Percentiles rank a stretch among this genome's conserved stretches.
Conservation (phyloP, 73 alveolate species). For the Durusdinium trenchii region DNA sequence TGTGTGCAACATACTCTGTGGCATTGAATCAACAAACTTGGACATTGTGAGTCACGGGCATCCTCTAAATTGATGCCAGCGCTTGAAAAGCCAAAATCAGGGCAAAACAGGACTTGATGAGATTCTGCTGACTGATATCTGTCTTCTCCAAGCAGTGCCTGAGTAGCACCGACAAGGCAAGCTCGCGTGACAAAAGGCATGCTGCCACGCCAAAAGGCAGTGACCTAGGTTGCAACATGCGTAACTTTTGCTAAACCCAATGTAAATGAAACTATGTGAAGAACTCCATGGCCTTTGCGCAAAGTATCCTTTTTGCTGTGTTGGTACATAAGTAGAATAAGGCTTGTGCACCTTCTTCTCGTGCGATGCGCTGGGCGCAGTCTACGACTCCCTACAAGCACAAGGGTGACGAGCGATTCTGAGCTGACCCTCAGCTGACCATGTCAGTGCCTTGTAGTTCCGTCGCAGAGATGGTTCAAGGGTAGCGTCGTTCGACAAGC, state of each 20-base stretch:
- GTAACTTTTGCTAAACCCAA: no score
- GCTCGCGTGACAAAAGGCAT: conserved; percentile 87
- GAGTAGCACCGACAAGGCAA: conserved; percentile 84
- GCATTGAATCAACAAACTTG: no score
- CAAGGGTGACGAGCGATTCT: neutral
- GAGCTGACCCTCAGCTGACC: neutral
- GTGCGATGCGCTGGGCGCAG: conserved; percentile 91
- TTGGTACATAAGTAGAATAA: neutral
- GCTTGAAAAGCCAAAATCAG: neutral
- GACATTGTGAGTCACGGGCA: neutral
- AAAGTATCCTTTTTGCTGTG: neutral
- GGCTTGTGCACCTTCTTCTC: conserved; percentile 56
- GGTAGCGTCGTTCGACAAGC: conserved; percentile 88
- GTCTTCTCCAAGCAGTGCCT: neutral
- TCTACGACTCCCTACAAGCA: conserved; percentile 54
- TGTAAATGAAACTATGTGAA: no score
- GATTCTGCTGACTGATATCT: neutral
- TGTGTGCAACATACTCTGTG: no score
- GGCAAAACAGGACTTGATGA: neutral
- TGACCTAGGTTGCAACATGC: conserved; percentile 58
- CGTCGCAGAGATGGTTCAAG: conserved; percentile 60
- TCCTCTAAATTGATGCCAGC: neutral
- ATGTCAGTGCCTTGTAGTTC: conserved; percentile 36
- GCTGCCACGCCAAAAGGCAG: conserved; percentile 95
- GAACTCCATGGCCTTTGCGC: neutral